Conservation (phyloP, 371 early-diverging fungal species). For the Syncephalastrum sp. region DNA sequence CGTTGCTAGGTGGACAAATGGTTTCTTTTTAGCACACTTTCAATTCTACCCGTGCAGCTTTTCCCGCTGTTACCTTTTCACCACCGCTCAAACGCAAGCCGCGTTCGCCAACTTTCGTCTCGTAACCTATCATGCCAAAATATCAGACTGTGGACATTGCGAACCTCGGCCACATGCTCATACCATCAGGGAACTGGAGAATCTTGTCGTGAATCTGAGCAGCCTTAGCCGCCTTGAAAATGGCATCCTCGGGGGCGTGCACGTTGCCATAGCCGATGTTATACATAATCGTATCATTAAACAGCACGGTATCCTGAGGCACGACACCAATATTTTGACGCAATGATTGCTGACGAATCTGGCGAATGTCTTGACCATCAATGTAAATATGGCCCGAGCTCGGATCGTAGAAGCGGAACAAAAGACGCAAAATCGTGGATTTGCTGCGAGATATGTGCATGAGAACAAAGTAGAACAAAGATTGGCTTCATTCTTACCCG, state of each 20-base stretch:
- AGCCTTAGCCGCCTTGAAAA: constrained; percentile 74
- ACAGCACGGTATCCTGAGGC: constrained; percentile 85
- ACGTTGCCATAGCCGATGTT: constrained; percentile 78
- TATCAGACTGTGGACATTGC: not conserved
- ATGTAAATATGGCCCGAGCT: constrained; percentile 78
- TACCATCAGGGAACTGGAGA: constrained; percentile 61
- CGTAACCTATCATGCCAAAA: constrained; percentile 61
- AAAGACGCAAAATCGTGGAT: constrained; percentile 84
- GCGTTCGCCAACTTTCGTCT: constrained; percentile 92
- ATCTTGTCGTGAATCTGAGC: constrained; percentile 82
- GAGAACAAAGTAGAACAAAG: constrained; percentile 4
- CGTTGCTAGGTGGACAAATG: constrained; percentile 32
- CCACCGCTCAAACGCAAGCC: constrained; percentile 91
- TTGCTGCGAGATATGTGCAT: constrained; percentile 43
- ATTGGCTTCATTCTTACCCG: constrained; percentile 38
- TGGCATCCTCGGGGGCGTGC: constrained; percentile 63
- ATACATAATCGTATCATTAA: constrained; percentile 80
- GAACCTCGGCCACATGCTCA: not conserved
- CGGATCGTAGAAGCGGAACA: constrained; percentile 91
- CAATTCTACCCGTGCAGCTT: no score
- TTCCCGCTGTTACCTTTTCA: constrained; percentile 73
- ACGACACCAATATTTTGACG: constrained; percentile 83
- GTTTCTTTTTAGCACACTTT: not conserved
- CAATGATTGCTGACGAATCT: constrained; percentile 65
- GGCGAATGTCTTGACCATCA: constrained; percentile 84